Conservation (phyloP, 805 yeast species). For the Diddensiella transvaalensis region DNA sequence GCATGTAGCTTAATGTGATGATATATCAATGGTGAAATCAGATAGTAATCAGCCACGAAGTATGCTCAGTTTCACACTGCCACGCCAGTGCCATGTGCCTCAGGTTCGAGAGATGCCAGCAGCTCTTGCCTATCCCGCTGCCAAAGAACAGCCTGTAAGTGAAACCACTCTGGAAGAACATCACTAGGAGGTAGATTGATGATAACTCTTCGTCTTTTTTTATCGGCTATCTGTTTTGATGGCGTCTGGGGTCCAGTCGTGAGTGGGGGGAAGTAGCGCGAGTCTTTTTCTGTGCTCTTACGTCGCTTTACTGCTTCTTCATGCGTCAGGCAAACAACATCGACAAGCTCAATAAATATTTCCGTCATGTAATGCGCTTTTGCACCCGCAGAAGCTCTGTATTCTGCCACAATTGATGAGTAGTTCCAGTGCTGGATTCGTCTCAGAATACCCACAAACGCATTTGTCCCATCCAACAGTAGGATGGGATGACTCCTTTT, state of each 20-base stretch:
- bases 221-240: not conserved
- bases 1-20: no score
- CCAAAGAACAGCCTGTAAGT: conserved; percentile 65
- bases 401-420: conserved; percentile 79
- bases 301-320: conserved; percentile 40
- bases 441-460: conserved; percentile 76
- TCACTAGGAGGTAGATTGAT: conserved; percentile 53
- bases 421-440: conserved; percentile 86
- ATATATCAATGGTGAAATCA: no score
- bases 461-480: conserved; percentile 73
- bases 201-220: not conserved
- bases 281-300: conserved; percentile 32
- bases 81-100: no score
- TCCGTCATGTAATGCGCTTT: conserved; percentile 77
- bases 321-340: conserved; percentile 54
- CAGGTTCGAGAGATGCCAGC: no score
- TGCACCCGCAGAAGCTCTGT: conserved; percentile 69
- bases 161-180: conserved; percentile 74
- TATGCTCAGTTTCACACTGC: no score
- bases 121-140: no score
- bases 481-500: conserved; percentile 60
- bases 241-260: not conserved
- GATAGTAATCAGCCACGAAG: no score
- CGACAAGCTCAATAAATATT: conserved; percentile 71
- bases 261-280: conserved; percentile 13